Evolutionary conservation across 257 asterid genomes (phyloP).

Genomic region (Jaltomata sinuosa): DNA sequence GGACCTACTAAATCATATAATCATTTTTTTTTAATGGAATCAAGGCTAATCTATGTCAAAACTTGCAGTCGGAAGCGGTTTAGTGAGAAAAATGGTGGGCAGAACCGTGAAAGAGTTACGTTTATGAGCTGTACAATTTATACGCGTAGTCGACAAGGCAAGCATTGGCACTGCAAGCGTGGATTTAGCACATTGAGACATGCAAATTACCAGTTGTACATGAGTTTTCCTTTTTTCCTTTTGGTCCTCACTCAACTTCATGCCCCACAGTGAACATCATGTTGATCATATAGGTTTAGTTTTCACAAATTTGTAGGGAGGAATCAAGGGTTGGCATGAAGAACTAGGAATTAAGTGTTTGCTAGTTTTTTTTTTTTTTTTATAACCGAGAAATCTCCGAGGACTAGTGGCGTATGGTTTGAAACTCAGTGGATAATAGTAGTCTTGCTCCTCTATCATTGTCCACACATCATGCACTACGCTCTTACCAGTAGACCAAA

Average conservation of each 20-base stretch:
- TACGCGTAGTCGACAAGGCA: conserved; percentile 52
- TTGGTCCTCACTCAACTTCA: neutral
- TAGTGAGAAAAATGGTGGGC: conserved; percentile 86
- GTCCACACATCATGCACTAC: neutral
- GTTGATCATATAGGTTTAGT: conserved; percentile 13
- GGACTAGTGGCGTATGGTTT: neutral
- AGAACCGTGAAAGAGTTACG: conserved; percentile 62
- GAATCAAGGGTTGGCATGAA: conserved; percentile 13
- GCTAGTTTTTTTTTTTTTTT: neutral
- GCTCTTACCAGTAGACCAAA: neutral
- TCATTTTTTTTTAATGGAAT: neutral
- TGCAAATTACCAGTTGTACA: conserved; percentile 11
- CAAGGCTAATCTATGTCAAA: neutral
- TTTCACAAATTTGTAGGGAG: conserved; percentile 10
- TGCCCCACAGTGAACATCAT: conserved; percentile 15
- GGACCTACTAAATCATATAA: conserved; percentile 46
- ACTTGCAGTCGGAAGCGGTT: conserved; percentile 40
- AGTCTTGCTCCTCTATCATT: neutral
- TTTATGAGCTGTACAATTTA: conserved; percentile 53
- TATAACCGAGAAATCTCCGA: neutral
- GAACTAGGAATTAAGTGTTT: no score
- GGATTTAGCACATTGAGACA: conserved; percentile 37
- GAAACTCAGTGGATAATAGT: neutral
- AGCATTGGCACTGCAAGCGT: conserved; percentile 60
- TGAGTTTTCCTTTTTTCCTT: conserved; percentile 6